A percentile compares a stretch with the other conserved stretches of the same genome.
Conservation (phyloP, 495 filamentous ascomycete species). For the Daldinia vernicosa region DNA sequence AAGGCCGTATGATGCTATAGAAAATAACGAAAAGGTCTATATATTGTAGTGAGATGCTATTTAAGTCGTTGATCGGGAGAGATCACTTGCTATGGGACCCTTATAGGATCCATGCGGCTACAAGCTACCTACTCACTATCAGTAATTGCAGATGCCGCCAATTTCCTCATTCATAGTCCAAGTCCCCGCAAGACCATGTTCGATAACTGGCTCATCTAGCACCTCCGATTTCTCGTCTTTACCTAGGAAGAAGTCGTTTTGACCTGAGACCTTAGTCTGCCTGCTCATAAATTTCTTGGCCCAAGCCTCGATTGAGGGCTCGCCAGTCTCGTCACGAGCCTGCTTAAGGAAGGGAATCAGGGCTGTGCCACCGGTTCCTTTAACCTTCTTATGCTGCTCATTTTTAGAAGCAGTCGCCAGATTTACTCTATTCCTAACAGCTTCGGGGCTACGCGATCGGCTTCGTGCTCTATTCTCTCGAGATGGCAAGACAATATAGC, state of each 20-base stretch:
- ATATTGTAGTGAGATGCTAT: no score
- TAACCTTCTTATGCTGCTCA: conserved; percentile 68
- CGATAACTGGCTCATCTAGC: conserved; percentile 66
- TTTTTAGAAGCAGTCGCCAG: conserved; percentile 68
- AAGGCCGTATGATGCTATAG: no score
- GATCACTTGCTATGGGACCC: no score
- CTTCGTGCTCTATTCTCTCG: conserved; percentile 59
- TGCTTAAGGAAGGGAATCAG: conserved; percentile 95
- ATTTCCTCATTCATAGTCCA: conserved; percentile 82
- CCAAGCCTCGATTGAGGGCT: conserved; percentile 88
- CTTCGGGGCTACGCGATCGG: conserved; percentile 56
- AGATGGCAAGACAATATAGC: conserved; percentile 86
- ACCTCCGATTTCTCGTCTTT: conserved; percentile 57
- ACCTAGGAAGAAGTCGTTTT: conserved; percentile 66
- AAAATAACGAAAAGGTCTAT: no score
- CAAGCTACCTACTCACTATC: no score
- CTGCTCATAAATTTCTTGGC: conserved; percentile 75
- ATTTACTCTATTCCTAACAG: conserved; percentile 62
- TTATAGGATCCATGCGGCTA: no score
- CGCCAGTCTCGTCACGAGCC: conserved; percentile 93
- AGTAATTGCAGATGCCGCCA: conserved; percentile 68
- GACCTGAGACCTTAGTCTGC: conserved; percentile 52
- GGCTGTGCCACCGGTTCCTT: conserved; percentile 91
- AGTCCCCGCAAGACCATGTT: conserved; percentile 81
- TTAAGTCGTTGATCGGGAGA: no score